Percentiles rank a stretch among this genome's conserved stretches.
Evolutionary conservation across 805 yeast species (phyloP).

Genomic region (Saccharomyces paradoxus): DNA sequence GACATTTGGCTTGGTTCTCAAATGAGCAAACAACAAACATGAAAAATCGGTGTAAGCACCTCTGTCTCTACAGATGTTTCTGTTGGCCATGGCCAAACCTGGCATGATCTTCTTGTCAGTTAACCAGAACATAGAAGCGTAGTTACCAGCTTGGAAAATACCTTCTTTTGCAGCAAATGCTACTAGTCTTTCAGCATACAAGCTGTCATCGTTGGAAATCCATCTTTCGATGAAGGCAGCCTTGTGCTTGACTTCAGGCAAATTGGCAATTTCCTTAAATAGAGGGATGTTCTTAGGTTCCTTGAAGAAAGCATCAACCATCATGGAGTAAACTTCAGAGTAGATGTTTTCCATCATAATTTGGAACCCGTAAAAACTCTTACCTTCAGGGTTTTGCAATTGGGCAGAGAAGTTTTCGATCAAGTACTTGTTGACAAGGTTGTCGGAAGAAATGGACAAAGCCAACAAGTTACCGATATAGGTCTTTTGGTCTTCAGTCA

Average conservation of each 20-base stretch:
- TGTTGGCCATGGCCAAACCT: constrained; percentile 92
- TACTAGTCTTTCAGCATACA: constrained; percentile 88
- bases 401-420: constrained; percentile 95
- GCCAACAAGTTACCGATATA: constrained; percentile 87
- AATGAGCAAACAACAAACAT: constrained; percentile 84
- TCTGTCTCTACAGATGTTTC: constrained; percentile 93
- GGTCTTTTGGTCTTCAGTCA: constrained; percentile 83
- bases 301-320: constrained; percentile 87
- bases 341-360: constrained; percentile 99
- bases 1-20: constrained; percentile 75
- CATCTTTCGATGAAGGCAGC: constrained; percentile 97
- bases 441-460: constrained; percentile 96
- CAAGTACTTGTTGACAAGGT: constrained; percentile 91
- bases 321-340: constrained; percentile 89
- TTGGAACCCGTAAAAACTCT: constrained; percentile 97
- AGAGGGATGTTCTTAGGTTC: constrained; percentile 84
- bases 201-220: constrained; percentile 78
- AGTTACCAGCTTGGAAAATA: constrained; percentile 93
- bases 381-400: constrained; percentile 94
- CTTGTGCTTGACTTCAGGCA: constrained; percentile 87
- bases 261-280: constrained; percentile 86
- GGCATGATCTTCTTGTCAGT: constrained; percentile 97
- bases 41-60: constrained; percentile 98
- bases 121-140: constrained; percentile 95
- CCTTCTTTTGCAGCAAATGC: constrained; percentile 99